Conservation (phyloP, 495 filamentous ascomycete genomes). For the Cercophora sp. region DNA sequence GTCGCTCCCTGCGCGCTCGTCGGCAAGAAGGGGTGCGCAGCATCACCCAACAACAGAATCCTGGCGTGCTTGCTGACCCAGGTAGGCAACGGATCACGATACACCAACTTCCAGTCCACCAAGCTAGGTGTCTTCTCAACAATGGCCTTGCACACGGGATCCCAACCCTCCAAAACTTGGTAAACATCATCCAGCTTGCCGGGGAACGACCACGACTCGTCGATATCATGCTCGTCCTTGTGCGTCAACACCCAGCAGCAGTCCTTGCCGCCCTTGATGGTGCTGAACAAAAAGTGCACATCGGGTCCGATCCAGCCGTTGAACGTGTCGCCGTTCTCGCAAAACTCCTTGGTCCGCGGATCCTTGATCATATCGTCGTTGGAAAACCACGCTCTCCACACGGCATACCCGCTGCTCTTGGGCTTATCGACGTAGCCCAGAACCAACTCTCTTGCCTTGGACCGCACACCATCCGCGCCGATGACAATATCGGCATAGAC, state of each 20-base stretch:
- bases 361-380: conserved; percentile 59
- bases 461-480: conserved; percentile 57
- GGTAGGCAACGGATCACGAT: conserved; percentile 57
- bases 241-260: conserved; percentile 65
- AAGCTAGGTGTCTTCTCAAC: conserved; percentile 57
- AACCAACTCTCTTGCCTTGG: conserved; percentile 55
- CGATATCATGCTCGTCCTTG: conserved; percentile 54
- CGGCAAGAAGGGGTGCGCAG: conserved; percentile 63
- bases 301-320: conserved; percentile 59
- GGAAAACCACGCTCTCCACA: conserved; percentile 56
- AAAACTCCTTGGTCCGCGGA: conserved; percentile 55
- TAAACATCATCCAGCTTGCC: conserved; percentile 55
- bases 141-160: conserved; percentile 53
- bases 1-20: conserved; percentile 61
- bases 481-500: conserved; percentile 53
- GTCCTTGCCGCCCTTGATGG: conserved; percentile 56
- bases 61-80: conserved; percentile 58
- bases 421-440: conserved; percentile 58
- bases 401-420: conserved; percentile 55
- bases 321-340: conserved; percentile 59
- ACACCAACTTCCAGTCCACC: conserved; percentile 67
- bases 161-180: conserved; percentile 59
- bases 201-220: conserved; percentile 59
- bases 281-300: conserved; percentile 57
- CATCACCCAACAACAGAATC: conserved; percentile 57